Evolutionary conservation across 345 rosid species (phyloP), one percentile per base, ranked within the genome.

Genomic region (Heritiera littoralis): DNA sequence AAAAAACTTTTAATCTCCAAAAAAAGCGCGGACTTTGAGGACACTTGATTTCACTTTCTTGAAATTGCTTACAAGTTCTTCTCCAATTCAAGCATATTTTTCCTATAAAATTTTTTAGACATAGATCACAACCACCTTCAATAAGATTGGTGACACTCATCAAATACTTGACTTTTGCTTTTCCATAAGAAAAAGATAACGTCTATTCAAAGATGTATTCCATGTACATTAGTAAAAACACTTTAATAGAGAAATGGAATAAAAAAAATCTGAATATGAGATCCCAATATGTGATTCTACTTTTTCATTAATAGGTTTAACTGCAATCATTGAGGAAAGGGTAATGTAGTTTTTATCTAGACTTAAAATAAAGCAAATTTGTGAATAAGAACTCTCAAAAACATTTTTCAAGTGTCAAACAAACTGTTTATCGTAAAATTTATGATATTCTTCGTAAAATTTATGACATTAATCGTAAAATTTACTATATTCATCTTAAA

Each of bases 71-170:
- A 81, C 78, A 74, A 78, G 74, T 70, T 52, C 63, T 85, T 79
- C 86, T 83, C 98, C 98, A 93, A 83, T 82, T 87, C 81, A 78
- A 72, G 90, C 93, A 91, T 89, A 90, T 86, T 74, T 92, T 91
- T 71, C 88, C 88, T 54, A 93, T 41, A 80, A 85, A 83, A 30
- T 78, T 81, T 81, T 84, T 85, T 71, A 93, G 79, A 84, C 63
- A 82, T 69, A 84, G 68, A 23, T 72, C 64, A 78, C 74, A 68
- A 72, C 76, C 78, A 82, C 74, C 86, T 77, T 87, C 86, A 79
- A 69, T 81, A 64, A 77, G 83, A 83, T 78, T 87, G 71, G 63
- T 43, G 32, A 74, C 73, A 78, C 60, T 71, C 75, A 81, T 74
- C 79, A 85, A 80, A 59, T 94, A 74, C 75, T 86, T 87, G 64